These are phyloP conservation scores for Solanum stenotomum DNA, from an alignment of 257 asterid species.

Conservation along the genomic window DNA sequence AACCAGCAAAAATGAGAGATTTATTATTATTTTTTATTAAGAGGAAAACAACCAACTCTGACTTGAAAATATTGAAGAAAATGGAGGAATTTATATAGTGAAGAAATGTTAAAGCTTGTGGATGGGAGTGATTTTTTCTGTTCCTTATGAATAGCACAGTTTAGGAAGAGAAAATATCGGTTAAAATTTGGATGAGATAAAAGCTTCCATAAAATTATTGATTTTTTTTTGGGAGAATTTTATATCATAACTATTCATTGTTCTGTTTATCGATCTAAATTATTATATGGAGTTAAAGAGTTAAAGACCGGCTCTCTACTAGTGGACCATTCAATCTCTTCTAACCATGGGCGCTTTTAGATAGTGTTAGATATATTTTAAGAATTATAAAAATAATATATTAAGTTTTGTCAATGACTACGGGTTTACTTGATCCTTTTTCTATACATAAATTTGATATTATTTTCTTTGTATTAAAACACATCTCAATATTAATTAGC, in stretches of 20 bases:
- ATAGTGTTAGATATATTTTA: too few relatives aligned
- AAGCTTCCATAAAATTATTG: too few relatives aligned
- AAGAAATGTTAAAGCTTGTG: background rate
- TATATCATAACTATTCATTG: background rate
- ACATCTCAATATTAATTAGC: background rate
- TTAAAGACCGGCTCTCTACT: too few relatives aligned
- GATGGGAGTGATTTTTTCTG: constrained; percentile 23
- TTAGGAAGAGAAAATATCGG: background rate
- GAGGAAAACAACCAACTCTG: background rate
- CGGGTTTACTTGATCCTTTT: background rate
- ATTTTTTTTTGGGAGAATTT: too few relatives aligned
- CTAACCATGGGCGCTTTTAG: too few relatives aligned
- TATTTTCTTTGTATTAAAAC: too few relatives aligned
- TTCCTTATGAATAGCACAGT: background rate
- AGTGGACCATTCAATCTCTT: background rate
- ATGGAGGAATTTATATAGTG: background rate
- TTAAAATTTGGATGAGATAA: background rate
- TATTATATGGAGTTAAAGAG: too few relatives aligned
- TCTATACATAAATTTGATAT: background rate
- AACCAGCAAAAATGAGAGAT: background rate
- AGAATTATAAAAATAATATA: too few relatives aligned
- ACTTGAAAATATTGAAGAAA: background rate
- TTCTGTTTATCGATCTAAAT: background rate
- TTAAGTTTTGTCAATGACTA: background rate
- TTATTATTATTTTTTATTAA: background rate